A percentile compares a stretch with the other conserved stretches of the same genome.
Conservation (phyloP, 164 flowering plant genomes). For the Stephania japonica region DNA sequence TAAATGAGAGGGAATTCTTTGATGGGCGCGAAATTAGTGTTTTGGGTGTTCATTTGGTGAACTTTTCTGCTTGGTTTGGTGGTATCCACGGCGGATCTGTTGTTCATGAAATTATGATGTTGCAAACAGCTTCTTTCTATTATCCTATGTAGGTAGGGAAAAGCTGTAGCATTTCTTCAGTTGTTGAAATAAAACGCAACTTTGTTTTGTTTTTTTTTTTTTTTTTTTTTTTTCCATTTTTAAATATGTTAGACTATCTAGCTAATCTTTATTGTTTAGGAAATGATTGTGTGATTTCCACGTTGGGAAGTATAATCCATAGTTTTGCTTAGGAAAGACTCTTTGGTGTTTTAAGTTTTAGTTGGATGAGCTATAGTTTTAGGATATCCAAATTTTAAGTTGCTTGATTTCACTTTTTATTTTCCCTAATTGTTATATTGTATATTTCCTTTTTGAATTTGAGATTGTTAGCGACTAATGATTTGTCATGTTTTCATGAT, state of each 20-base stretch:
- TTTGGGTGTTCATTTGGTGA: neutral
- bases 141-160: no score
- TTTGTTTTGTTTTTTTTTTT: no score
- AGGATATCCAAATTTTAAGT: no score
- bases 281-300: neutral
- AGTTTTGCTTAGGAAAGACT: neutral
- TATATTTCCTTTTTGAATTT: no score
- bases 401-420: no score
- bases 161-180: no score
- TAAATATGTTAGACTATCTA: no score
- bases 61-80: neutral
- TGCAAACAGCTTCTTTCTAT: neutral
- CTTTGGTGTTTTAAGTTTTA: neutral
- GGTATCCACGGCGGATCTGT: neutral
- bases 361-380: neutral
- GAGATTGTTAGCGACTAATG: no score
- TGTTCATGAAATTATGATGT: neutral
- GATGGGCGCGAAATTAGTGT: neutral
- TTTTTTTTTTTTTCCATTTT: no score
- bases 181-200: neutral
- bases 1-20: neutral
- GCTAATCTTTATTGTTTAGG: neutral
- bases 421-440: no score
- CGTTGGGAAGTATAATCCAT: neutral
- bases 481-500: no score